Conservation (phyloP, 129 eudicot species). For the Chrysanthemum lavandulifolium region DNA sequence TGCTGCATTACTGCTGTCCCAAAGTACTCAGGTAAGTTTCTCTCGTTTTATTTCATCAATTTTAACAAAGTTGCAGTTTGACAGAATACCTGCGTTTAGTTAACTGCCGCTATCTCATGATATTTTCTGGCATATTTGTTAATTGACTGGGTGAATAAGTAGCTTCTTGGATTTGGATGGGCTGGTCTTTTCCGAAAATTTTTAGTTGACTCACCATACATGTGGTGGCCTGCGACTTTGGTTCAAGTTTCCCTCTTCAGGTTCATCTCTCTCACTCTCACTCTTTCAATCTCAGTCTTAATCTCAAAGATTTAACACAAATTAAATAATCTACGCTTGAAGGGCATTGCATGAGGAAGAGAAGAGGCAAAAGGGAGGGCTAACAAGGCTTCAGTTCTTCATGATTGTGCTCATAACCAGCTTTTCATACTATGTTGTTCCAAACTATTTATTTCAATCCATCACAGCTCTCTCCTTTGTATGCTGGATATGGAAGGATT, state of each 20-base stretch:
- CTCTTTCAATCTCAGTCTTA: neutral
- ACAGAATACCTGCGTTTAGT: neutral
- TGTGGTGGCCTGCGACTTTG: slow-evolving; percentile 98
- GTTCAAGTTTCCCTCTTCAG: slow-evolving; percentile 93
- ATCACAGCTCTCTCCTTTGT: slow-evolving; percentile 66
- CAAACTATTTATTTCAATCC: slow-evolving; percentile 73
- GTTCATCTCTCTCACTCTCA: slow-evolving; percentile 28
- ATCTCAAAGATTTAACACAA: neutral
- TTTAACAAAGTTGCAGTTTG: neutral
- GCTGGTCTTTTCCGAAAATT: slow-evolving; percentile 78
- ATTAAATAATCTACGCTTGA: slow-evolving; percentile 9
- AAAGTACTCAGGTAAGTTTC: slow-evolving; percentile 62
- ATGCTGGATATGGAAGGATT: slow-evolving; percentile 84
- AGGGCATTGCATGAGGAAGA: slow-evolving; percentile 85
- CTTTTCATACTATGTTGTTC: slow-evolving; percentile 74
- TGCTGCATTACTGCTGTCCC: slow-evolving; percentile 64
- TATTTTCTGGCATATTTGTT: neutral
- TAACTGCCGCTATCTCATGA: neutral
- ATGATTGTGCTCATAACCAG: slow-evolving; percentile 56
- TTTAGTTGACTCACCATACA: slow-evolving; percentile 79
- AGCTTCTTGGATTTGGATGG: slow-evolving; percentile 96
- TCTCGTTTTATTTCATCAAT: neutral
- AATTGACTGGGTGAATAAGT: slow-evolving; percentile 6
- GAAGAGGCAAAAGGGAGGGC: slow-evolving; percentile 54
- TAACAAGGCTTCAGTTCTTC: slow-evolving; percentile 77